Evolutionary conservation across 345 rosid species (phyloP).

Genomic region (Eucalyptus curtisii): DNA sequence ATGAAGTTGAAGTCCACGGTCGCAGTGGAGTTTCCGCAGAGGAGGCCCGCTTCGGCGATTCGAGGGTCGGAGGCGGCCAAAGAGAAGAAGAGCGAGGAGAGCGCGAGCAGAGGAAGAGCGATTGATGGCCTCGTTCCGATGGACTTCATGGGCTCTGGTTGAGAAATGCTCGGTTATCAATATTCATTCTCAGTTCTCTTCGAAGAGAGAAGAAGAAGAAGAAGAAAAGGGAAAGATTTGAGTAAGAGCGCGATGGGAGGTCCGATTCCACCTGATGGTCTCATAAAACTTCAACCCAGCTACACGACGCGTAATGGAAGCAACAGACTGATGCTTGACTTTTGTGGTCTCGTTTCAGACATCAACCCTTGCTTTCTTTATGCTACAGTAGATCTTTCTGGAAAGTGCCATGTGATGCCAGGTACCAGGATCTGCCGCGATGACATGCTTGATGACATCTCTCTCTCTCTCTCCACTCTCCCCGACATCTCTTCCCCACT

Average conservation of each 20-base stretch:
- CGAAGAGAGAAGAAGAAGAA: neutral
- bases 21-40: neutral
- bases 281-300: no score
- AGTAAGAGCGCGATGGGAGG: neutral
- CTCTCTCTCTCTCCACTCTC: no score
- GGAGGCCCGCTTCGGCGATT: neutral
- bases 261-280: neutral
- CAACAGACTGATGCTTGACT: neutral
- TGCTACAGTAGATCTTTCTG: no score
- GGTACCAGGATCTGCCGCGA: no score
- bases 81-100: neutral
- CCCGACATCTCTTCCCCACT: no score
- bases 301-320: neutral
- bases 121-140: neutral
- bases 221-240: neutral
- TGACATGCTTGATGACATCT: no score
- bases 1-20: neutral
- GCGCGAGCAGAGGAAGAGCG: neutral
- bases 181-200: neutral
- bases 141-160: neutral
- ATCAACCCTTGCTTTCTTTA: neutral
- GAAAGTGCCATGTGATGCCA: no score
- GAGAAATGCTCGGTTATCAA: neutral
- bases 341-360: neutral
- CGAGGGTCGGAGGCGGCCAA: neutral